Evolutionary conservation across 2,329 filamentous ascomycete species (phyloP).

Genomic region (Dactylonectria macrodidyma): DNA sequence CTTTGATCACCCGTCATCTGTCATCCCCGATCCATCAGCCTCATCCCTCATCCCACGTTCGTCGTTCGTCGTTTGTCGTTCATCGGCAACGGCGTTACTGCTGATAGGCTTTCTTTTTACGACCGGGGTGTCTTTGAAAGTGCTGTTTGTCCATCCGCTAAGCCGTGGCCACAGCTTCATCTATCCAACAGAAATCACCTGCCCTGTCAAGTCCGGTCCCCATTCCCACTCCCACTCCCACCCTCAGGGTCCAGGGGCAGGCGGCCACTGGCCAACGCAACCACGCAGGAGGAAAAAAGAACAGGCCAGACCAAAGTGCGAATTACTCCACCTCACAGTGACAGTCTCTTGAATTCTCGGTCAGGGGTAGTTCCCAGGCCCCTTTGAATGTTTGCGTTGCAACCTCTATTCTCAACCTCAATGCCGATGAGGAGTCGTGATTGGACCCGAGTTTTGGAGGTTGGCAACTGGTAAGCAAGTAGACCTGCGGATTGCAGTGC

Average conservation of each 20-base stretch:
- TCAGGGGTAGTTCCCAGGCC: conserved; percentile 2
- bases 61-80: not conserved
- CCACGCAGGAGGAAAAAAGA: not conserved
- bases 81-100: conserved; percentile 26
- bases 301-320: not conserved
- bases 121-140: conserved; percentile 15
- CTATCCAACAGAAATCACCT: conserved; percentile 6
- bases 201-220: conserved; percentile 19
- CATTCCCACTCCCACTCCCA: conserved; percentile 13
- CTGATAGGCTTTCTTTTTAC: conserved; percentile 16
- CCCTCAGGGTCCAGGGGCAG: conserved; percentile 30
- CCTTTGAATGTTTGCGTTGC: conserved; percentile 8
- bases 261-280: conserved; percentile 17
- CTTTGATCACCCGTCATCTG: conserved; percentile 23
- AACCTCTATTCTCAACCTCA: conserved; percentile 19
- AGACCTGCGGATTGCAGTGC: not conserved
- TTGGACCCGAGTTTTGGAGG: conserved; percentile 21
- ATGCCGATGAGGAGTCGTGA: conserved; percentile 19
- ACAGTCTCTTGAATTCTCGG: conserved; percentile 14
- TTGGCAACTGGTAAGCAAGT: conserved; percentile 7
- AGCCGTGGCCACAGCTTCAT: conserved; percentile 10
- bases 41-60: conserved; percentile 15
- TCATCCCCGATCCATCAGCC: conserved; percentile 27
- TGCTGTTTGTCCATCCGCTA: conserved; percentile 9
- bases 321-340: not conserved